Evolutionary conservation across 768 basidiomycete species (phyloP), one percentile per base, ranked within the genome.

Genomic region (Mrakia blollopis): DNA sequence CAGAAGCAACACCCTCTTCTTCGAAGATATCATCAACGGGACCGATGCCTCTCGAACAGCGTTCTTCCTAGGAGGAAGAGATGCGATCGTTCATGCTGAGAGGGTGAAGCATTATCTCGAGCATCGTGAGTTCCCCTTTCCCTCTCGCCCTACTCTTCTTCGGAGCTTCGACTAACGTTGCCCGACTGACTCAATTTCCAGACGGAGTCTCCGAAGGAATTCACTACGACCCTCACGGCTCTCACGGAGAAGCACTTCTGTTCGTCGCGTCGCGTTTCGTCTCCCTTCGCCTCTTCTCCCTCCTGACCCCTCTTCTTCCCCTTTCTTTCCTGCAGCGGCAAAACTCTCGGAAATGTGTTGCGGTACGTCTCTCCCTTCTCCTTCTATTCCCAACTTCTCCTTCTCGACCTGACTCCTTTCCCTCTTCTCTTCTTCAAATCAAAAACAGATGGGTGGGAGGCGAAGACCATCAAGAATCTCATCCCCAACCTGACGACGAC

Each of bases 1-100:
- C 28, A 68, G 65, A 52, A 28, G 39, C 16, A 97, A 97, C 81
- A 89, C 92, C 14, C 86, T 98, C 16, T 98, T 91, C 89, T 92
- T 89, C 78, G 92, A 94, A 83, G 91, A 95, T 80, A 93, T 96
- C 65, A 92, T 92, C 0, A 87, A 93, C 81, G 91, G 90, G 23
- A 85, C 86, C 23, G 89, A 94, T 82, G 87, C 89, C 1, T 79
- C 85, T 47, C 89, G 88, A 81, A 88, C 90, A 0, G 83, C 90
- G 70, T 91, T 93, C 82, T 86, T 95, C 78, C 85, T 97, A 25
- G 92, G 93, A n/a, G 92, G 91, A 2, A 87, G 89, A 78, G 94
- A 97, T 80, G 86, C 86, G 30, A 92, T 98, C 80, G 84, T 96
- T 73, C 87, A 91, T 80, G 87, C 92, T 23, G 85, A 72, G 35